Conservation (phyloP, 441 rosid species). For the Arabidopsis hybrid region DNA sequence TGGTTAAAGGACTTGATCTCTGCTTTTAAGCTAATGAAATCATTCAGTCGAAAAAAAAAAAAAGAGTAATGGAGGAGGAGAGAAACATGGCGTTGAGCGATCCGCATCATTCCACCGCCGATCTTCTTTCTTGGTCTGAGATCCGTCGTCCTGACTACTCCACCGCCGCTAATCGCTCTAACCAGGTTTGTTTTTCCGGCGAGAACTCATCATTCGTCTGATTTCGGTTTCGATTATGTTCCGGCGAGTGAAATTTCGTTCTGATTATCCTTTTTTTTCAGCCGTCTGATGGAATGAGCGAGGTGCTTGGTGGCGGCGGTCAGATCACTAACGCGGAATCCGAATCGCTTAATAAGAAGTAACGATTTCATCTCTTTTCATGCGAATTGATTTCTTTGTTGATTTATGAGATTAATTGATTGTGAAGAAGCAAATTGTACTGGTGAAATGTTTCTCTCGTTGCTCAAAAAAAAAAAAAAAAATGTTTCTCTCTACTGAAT, state of each 20-base stretch:
- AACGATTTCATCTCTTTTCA: conserved; percentile 27
- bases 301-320: conserved; percentile 57
- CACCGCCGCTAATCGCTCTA: conserved; percentile 56
- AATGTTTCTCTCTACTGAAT: background rate
- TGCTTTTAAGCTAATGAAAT: too few species aligned
- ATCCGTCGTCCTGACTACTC: conserved; percentile 39
- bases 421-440: background rate
- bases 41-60: too few species aligned
- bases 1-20: too few species aligned
- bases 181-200: conserved; percentile 54
- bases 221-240: background rate
- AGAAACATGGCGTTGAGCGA: conserved; percentile 22
- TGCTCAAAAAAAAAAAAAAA: too few species aligned
- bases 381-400: background rate
- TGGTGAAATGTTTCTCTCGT: too few species aligned
- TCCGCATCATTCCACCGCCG: conserved; percentile 46
- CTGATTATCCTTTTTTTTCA: conserved; percentile 28
- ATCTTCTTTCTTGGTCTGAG: conserved; percentile 43
- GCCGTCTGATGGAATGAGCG: conserved; percentile 66
- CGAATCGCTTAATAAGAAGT: conserved; percentile 62
- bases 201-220: background rate
- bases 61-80: conserved; percentile 22
- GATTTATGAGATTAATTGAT: background rate
- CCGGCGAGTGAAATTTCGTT: background rate
- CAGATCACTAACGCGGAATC: conserved; percentile 66